Base-by-base conservation (phyloP, 495 filamentous ascomycete species). In the Letharia lupina region DNA sequence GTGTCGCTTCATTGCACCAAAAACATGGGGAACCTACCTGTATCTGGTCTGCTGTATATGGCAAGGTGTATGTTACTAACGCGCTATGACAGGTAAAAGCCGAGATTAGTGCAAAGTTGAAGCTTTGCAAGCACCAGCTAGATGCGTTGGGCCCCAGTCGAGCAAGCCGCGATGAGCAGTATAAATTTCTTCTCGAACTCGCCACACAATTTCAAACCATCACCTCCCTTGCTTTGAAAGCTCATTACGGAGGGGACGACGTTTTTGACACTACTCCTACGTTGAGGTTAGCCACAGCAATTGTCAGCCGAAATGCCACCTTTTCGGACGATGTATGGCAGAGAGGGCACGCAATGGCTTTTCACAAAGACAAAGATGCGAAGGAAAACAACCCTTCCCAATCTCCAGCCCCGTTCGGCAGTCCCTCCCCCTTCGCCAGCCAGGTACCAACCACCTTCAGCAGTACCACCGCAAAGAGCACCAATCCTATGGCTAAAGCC, bases 71-170 rank as follows among this genome's bases (percentile, higher is more conserved):
- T 4, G 18, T 10, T 57, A 41, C 11, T 33, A 63, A 63, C 50
- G 8, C 12, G 33, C 40, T 48, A 13, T 33, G 61, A 35, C 42
- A 77, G 76, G 76, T 87, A 2, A 77, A 75, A 65, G 20, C 65
- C 20, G 81, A 86, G 18, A 71, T 87, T 33, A 67, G 58, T 10
- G 76, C 75, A 42, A 74, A 75, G 52, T 70, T 85, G 2, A 70
- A 67, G 33, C 66, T 69, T 0, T 68, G 71, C 60, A 75, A 73
- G 66, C 66, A 70, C 2, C 60, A 69, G 13, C 37, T 71, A 11
- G 56, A 76, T 3, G 64, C 42, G 8, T 73, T 88, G 65, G 84
- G 86, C 1, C 72, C 72, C 1, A 71, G 79, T 11, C 72, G 84
- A 0, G 70, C 74, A 50, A 77, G 77, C 0, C 47, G 69, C 33